phyloP scores from a whole-genome alignment of 1,139 yeast species.

The Suhomyces guaymorum region DNA sequence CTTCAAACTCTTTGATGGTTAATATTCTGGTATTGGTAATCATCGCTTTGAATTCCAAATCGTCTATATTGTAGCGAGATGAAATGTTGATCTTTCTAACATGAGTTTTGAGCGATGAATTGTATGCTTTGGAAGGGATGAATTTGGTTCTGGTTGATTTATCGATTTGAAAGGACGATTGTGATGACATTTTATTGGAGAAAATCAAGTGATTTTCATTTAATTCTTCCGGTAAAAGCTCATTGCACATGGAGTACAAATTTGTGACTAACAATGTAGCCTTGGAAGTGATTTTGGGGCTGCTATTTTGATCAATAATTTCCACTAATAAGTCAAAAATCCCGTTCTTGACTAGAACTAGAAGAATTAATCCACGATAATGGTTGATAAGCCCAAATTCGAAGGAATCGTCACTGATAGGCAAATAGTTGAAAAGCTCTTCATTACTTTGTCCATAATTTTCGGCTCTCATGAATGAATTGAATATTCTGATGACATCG shows the following conservation, averaged over 20 bases:
- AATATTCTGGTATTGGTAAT: slow-evolving; percentile 70
- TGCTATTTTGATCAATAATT: slow-evolving; percentile 49
- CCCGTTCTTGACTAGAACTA: slow-evolving; percentile 56
- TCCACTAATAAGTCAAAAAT: slow-evolving; percentile 51
- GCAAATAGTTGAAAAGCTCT: slow-evolving; percentile 4
- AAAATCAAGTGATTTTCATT: slow-evolving; percentile 14
- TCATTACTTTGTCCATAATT: slow-evolving; percentile 1
- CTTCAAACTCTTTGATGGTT: slow-evolving; percentile 72
- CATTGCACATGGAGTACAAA: slow-evolving; percentile 55
- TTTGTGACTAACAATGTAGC: slow-evolving; percentile 67
- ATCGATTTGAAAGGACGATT: slow-evolving; percentile 41
- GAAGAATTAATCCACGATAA: slow-evolving; percentile 59
- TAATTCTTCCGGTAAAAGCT: slow-evolving; percentile 50
- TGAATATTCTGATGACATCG: slow-evolving; percentile 24
- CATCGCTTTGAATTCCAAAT: slow-evolving; percentile 64
- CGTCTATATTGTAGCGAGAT: slow-evolving; percentile 58
- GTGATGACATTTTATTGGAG: slow-evolving; percentile 15
- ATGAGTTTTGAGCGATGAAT: slow-evolving; percentile 11
- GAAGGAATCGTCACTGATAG: slow-evolving; percentile 2
- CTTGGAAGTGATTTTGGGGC: slow-evolving; percentile 52
- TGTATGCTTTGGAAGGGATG: slow-evolving; percentile 30
- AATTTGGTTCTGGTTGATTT: slow-evolving; percentile 33
- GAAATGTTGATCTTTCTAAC: slow-evolving; percentile 7
- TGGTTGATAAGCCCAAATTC: slow-evolving; percentile 48
- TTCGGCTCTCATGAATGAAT: slow-evolving; percentile 3